Evolutionary conservation across 2,329 filamentous ascomycete species (phyloP), one percentile per base, ranked within the genome.

Genomic region (Claviceps africana): DNA sequence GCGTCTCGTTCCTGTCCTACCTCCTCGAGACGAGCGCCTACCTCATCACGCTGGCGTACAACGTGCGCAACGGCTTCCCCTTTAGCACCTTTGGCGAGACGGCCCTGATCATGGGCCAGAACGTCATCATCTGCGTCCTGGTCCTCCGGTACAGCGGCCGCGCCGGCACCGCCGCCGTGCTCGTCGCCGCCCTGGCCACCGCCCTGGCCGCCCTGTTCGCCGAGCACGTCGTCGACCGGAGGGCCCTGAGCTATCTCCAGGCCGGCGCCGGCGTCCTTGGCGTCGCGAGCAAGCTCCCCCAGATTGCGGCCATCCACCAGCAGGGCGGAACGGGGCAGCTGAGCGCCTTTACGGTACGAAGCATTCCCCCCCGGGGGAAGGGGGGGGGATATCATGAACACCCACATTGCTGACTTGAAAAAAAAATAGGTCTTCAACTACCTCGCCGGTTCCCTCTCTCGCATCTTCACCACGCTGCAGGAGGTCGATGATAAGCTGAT

Each of bases 81-180:
- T 96, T 98, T 71, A 94, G 85, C 76, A 98, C 93, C 11, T 98
- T 86, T 67, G 93, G 93, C 67, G 93, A 98, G 78, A 91, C 88
- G 30, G 89, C 86, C 39, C 75, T 97, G 63, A 96, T 98, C 60
- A 78, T 93, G 48, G 82, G 84, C 54, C 93, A 98, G 73, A 95
- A 98, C 69, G 80, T 97, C 44, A 79, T 89, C 55, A 95, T 98
- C 65, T 83, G 85, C 5, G 80, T 89, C 48, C 70, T 97, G 61
- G 89, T 98, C 43, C 73, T 98, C 66, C 84, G 86, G 65, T 97
- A 89, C 67, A 83, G 81, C 54, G 85, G 86, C 10, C 79, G 81
- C 59, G 72, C 75, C 0, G 75, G 77, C 46, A 74, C 79, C 4
- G 88, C 89, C 0, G 88, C 85, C 1, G 73, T 83, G 3, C 90